Base-by-base conservation (phyloP, 768 basidiomycete species). In the Strobilomyces dryophilus region DNA sequence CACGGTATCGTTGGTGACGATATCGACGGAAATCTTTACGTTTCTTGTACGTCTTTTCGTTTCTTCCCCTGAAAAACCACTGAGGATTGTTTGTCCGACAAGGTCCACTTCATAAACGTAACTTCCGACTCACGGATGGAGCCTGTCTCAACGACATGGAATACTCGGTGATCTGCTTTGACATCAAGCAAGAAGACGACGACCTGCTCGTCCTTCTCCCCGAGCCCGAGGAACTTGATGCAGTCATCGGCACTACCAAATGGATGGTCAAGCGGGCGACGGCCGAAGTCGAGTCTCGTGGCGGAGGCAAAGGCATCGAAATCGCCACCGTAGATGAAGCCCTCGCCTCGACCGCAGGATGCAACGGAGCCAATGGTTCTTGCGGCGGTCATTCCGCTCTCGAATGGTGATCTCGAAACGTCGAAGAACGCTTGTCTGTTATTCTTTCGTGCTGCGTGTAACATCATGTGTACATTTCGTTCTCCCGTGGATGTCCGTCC, bases 1-100 rank as follows among this genome's bases (percentile, higher is more conserved):
- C 81, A 87, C 54, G 83, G 83, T 17, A 78, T 90, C 49, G 71
- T 90, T 9, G 84, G 85, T 0, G 85, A 87, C 59, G 82, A 83
- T 46, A 65, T 74, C 18, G 67, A 77, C 5, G 84, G 83, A 11
- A 72, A 76, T 11, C 71, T 80, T 11, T 79, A 76, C 53, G 72
- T 76, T 47, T 79, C 76, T 5, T 73, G 81, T 81, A 54, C 58
- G 79, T 66, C 26, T 4, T 41, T 29, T 27, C 8, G 12, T 21
- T 11, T 35, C 17, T 8, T 4, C 8, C 0, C 2, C 18, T n/a
- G 15, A 11, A 20, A 8, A 7, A 8, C 21, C 26, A 46, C 17
- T 24, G 14, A 42, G 7, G 29, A 34, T n/a, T 7, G 14, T 18
- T 12, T 31, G 3, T 44, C n/a, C 9, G 24, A 52, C 45, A 66